Base-by-base conservation (phyloP, 768 basidiomycete genomes). In the Agrocybe pediades region DNA sequence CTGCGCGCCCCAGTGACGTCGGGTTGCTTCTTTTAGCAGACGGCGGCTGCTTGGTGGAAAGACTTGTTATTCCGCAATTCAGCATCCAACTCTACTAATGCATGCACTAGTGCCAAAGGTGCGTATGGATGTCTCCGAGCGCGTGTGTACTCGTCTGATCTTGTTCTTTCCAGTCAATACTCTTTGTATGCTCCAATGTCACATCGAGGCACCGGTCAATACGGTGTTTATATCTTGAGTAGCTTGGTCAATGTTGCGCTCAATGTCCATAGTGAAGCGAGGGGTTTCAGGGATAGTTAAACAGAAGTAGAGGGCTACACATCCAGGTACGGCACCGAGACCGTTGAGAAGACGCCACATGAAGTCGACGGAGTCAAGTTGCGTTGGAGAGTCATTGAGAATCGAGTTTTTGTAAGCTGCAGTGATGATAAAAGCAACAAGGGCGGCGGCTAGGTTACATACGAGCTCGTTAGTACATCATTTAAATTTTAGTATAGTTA, bases 271-370 rank as follows among this genome's bases (percentile, higher is more conserved):
- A 54, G 93, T 96, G 69, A 80, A 83, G 59, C 93, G 90, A 23
- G 93, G 93, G 0, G 92, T 95, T 68, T 95, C 92, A 2, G 93
- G 91, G 63, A 95, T 94, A 21, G 92, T 94, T 27, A 95, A 80
- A 67, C 93, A 90, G 87, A 91, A 95, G 76, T 93, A 95, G 46
- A 95, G 83, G 17, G 91, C 92, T 52, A 93, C 65, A 39, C 77
- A 78, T 51, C 84, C 93, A 27, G 93, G 94, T 46, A 96, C 75
- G 51, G 87, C 89, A 41, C 93, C 93, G 30, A 95, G 76, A 63
- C 93, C 93, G 67, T 95, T 92, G 64, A 95, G 79, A 46, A 95
- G 72, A 62, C 93, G 87, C 93, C 93, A 95, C 66, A 84, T 80
- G 65, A 76, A 81, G 71, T 96, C 93, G 53, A 96, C 77, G 41